A percentile compares a stretch with the other conserved stretches of the same genome.
Conservation (phyloP, 805 yeast species). For the Saccharomycopsis malanga region DNA sequence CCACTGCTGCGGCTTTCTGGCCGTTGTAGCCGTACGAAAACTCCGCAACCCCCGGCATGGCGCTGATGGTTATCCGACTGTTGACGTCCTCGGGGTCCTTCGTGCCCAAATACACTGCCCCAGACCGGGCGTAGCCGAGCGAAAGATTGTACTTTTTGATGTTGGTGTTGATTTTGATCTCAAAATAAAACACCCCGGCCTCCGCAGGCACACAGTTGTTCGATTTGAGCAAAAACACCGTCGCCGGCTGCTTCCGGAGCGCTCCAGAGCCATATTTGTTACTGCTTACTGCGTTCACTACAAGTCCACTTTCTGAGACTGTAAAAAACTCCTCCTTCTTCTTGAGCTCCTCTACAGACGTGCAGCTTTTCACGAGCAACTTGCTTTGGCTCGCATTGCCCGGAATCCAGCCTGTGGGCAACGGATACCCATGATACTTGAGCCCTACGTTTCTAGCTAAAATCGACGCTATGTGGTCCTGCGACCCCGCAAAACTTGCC, state of each 20-base stretch:
- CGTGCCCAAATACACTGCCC: background rate
- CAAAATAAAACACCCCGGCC: constrained; percentile 19
- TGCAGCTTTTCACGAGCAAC: background rate
- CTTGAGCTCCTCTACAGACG: background rate
- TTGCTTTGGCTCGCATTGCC: constrained; percentile 10
- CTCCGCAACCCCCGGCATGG: constrained; percentile 40
- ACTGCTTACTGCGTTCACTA: constrained; percentile 6
- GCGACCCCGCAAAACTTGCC: background rate
- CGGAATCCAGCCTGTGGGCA: constrained; percentile 18
- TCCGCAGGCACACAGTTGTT: constrained; percentile 13
- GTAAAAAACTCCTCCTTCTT: constrained; percentile 6
- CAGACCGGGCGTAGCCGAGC: constrained; percentile 14
- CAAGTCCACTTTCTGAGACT: constrained; percentile 9
- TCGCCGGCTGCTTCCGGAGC: background rate
- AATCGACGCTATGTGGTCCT: background rate
- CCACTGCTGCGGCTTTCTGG: constrained; percentile 39
- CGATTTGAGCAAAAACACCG: constrained; percentile 13
- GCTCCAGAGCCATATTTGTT: constrained; percentile 3
- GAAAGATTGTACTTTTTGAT: constrained; percentile 18
- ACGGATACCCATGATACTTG: constrained; percentile 3
- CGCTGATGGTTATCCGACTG: constrained; percentile 2
- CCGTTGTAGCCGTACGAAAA: constrained; percentile 50
- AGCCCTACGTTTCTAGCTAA: background rate
- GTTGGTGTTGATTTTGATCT: constrained; percentile 15
- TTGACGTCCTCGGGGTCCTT: background rate